phyloP scores from a whole-genome alignment of 768 basidiomycete genomes.

The Agaricus sinodeliciosus region DNA sequence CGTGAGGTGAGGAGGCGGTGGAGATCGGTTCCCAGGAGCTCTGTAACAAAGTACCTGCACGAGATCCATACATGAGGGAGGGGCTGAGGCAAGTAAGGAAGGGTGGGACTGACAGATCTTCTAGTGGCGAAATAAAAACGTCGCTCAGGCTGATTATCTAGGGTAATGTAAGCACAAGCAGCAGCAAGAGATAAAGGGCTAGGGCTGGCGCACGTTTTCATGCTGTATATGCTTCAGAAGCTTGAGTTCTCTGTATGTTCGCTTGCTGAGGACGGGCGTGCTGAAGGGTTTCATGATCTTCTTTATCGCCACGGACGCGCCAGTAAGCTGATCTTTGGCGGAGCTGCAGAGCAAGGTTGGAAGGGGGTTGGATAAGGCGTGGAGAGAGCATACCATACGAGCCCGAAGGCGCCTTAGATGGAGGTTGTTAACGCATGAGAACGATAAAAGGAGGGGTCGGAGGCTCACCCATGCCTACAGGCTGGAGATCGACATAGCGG shows the following conservation, averaged over 20 bases:
- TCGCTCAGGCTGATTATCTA: constrained; percentile 98
- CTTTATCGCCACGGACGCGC: constrained; percentile 95
- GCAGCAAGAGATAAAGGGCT: not conserved
- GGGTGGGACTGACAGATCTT: constrained; percentile 71
- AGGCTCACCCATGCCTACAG: no score
- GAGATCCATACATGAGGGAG: not conserved
- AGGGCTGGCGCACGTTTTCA: constrained; percentile 68
- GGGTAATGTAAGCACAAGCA: not conserved
- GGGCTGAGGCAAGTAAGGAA: not conserved
- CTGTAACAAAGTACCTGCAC: constrained; percentile 94
- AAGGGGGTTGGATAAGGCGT: constrained; percentile 4
- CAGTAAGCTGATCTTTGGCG: constrained; percentile 91
- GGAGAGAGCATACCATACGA: constrained; percentile 75
- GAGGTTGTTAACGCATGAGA: constrained; percentile 15
- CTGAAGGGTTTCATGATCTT: constrained; percentile 99
- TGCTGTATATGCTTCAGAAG: constrained; percentile 97
- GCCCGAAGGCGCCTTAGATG: constrained; percentile 82
- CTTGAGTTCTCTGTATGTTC: constrained; percentile 97
- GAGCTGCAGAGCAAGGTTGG: constrained; percentile 44
- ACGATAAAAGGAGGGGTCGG: not conserved
- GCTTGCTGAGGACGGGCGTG: constrained; percentile 95
- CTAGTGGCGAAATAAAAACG: constrained; percentile 99
- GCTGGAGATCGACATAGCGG: not conserved
- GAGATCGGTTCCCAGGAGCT: constrained; percentile 95
- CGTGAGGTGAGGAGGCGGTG: constrained; percentile 95